Conservation (phyloP, 805 yeast species). For the Wickerhamomyces xylosicus region DNA sequence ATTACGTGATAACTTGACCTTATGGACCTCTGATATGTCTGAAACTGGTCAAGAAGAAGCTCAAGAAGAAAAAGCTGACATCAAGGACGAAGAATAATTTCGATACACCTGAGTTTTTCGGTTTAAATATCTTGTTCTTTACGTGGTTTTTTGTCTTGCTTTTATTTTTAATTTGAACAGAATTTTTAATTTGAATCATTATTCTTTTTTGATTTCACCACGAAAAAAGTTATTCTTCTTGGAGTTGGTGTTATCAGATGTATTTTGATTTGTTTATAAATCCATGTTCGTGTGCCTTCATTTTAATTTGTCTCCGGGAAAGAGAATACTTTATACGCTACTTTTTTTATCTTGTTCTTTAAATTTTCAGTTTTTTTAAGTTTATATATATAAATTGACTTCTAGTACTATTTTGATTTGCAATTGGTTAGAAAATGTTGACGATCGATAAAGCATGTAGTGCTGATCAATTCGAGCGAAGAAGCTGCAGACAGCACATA, state of each 20-base stretch:
- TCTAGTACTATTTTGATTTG: too few species aligned
- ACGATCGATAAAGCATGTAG: too few species aligned
- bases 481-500: too few species aligned
- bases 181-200: too few species aligned
- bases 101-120: background rate
- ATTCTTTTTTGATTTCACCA: too few species aligned
- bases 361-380: conserved; percentile 4
- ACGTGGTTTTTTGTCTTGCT: background rate
- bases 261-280: too few species aligned
- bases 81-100: conserved; percentile 23
- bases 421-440: too few species aligned
- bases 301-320: background rate
- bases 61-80: conserved; percentile 23
- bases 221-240: too few species aligned
- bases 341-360: background rate
- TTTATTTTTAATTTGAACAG: too few species aligned
- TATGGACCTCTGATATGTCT: conserved; percentile 94
- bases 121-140: conserved; percentile 2
- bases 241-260: too few species aligned
- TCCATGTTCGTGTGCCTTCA: background rate
- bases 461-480: too few species aligned
- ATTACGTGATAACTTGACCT: conserved; percentile 94
- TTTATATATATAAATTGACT: conserved; percentile 7
- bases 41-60: conserved; percentile 60
- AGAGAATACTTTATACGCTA: background rate